Conservation (phyloP, 305 asterid genomes). For the Euphrasia arctica region DNA sequence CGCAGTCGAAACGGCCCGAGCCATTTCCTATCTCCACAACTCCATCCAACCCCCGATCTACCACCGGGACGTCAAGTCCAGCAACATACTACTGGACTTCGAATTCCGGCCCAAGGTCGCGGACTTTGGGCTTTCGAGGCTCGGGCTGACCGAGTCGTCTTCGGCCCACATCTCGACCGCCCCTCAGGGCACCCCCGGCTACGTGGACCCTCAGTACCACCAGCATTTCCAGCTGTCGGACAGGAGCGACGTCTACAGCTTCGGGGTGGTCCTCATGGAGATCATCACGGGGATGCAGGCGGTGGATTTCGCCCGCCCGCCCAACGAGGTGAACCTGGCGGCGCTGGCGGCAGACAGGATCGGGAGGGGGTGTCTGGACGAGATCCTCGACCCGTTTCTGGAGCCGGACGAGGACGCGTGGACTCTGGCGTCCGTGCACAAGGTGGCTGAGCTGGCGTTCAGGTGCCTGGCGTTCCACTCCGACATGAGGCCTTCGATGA, state of each 20-base stretch:
- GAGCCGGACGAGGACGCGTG: slow-evolving; percentile 31
- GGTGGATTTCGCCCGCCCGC: slow-evolving; percentile 56
- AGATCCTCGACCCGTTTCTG: slow-evolving; percentile 53
- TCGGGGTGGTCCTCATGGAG: slow-evolving; percentile 67
- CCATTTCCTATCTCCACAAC: slow-evolving; percentile 55
- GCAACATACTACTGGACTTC: slow-evolving; percentile 56
- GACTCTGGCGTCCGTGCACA: slow-evolving; percentile 42
- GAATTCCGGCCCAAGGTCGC: slow-evolving; percentile 56
- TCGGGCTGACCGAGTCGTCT: slow-evolving; percentile 39
- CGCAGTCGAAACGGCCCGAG: slow-evolving; percentile 69
- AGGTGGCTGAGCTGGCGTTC: slow-evolving; percentile 69
- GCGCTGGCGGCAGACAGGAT: slow-evolving; percentile 57
- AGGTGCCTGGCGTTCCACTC: slow-evolving; percentile 66
- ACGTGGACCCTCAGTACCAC: slow-evolving; percentile 70
- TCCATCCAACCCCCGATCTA: slow-evolving; percentile 60
- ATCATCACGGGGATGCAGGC: slow-evolving; percentile 58
- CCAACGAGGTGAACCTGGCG: slow-evolving; percentile 50
- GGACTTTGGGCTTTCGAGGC: slow-evolving; percentile 64
- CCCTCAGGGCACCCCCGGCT: slow-evolving; percentile 77
- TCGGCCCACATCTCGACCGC: slow-evolving; percentile 62
- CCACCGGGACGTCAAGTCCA: slow-evolving; percentile 66
- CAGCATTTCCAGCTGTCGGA: slow-evolving; percentile 65
- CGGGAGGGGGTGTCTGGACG: slow-evolving; percentile 53
- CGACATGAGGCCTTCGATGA: slow-evolving; percentile 77
- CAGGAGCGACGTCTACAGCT: slow-evolving; percentile 67